Percentiles rank a stretch among this genome's conserved stretches.
phyloP scores from a whole-genome alignment of 345 rosid genomes.

The Eutrema heterophyllum region DNA sequence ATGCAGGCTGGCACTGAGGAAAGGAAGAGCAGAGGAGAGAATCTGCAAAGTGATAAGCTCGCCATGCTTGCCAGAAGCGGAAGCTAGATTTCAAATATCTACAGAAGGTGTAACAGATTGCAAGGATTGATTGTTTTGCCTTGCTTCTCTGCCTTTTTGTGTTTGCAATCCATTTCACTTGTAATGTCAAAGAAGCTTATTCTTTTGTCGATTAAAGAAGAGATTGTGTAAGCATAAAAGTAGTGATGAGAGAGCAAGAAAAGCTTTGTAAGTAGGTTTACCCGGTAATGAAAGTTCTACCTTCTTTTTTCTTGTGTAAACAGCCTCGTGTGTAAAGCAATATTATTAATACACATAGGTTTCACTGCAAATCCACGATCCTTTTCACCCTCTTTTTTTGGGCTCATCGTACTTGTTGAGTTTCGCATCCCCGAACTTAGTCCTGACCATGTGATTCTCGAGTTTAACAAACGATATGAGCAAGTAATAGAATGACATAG shows the following conservation, averaged over 20 bases:
- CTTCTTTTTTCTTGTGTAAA: neutral
- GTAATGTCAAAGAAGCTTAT: neutral
- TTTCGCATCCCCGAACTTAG: no score
- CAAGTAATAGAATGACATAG: no score
- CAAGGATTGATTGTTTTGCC: slow-evolving; percentile 51
- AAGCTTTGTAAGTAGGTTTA: slow-evolving; percentile 15
- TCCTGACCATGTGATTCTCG: no score
- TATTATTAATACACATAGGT: neutral
- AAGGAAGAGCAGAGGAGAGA: slow-evolving; percentile 95
- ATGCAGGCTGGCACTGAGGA: slow-evolving; percentile 73
- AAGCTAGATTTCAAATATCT: slow-evolving; percentile 87
- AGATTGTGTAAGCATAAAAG: slow-evolving; percentile 10
- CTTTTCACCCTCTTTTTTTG: neutral
- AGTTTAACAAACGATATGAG: no score
- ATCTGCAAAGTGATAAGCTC: slow-evolving; percentile 98
- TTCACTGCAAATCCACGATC: neutral
- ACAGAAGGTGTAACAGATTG: slow-evolving; percentile 83
- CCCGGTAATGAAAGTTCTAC: slow-evolving; percentile 9
- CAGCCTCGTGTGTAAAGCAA: neutral
- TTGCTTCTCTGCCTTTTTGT: neutral
- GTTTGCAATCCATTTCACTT: neutral
- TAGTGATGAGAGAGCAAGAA: neutral
- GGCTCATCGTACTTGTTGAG: no score
- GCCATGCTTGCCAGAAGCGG: slow-evolving; percentile 88
- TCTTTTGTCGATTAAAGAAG: neutral